phyloP scores from a whole-genome alignment of 2,329 filamentous ascomycete genomes.

The Arthrobotrys iridis region DNA sequence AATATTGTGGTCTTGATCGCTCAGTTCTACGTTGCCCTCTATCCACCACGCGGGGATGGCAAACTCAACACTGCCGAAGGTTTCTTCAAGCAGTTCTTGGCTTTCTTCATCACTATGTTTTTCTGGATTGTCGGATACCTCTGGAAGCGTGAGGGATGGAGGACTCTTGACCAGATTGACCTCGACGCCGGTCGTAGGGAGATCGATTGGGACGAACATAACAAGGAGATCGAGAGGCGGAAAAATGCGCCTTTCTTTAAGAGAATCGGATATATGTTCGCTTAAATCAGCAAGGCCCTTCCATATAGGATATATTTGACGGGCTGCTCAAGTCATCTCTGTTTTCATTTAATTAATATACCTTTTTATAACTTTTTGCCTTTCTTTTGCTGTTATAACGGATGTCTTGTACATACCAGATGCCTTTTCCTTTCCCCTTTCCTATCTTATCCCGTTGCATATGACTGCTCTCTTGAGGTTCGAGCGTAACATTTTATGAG shows the following conservation, averaged over 20 bases:
- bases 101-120: conserved; percentile 66
- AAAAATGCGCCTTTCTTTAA: conserved; percentile 36
- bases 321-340: not conserved
- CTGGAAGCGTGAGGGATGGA: conserved; percentile 74
- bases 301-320: not conserved
- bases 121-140: conserved; percentile 70
- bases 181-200: conserved; percentile 71
- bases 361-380: not conserved
- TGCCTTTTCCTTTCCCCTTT: not conserved
- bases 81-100: conserved; percentile 69
- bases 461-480: conserved; percentile 2
- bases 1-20: conserved; percentile 68
- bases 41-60: conserved; percentile 32
- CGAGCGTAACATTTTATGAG: conserved; percentile 6
- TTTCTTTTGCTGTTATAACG: not conserved
- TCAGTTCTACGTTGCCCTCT: conserved; percentile 63
- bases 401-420: conserved; percentile 20
- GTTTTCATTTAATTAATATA: not conserved
- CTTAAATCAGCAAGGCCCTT: not conserved
- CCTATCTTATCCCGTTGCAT: not conserved
- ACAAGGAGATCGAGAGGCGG: conserved; percentile 60
- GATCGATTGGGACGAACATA: conserved; percentile 73
- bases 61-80: conserved; percentile 61
- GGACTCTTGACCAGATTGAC: conserved; percentile 71
- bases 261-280: conserved; percentile 37